Base-by-base conservation (phyloP, 345 rosid genomes). In the Hibiscus mutabilis region DNA sequence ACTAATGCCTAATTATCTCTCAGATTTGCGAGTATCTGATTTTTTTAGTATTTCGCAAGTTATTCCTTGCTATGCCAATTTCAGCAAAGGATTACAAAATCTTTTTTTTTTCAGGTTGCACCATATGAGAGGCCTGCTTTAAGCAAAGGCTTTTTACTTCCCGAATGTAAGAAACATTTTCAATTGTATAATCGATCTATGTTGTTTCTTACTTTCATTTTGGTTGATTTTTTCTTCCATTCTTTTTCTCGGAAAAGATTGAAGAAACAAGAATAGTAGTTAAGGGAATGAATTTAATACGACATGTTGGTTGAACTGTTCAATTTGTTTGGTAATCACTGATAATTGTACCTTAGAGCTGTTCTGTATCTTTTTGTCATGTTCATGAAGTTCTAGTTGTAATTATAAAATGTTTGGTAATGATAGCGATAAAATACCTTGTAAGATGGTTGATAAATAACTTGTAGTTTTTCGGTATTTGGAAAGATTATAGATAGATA, bases 51-150 rank as follows among this genome's bases (percentile, higher is more conserved):
- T 14, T 42, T 22, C 2, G 0, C 9, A 15, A 6, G 24, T 40
- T 15, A 33, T 40, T 70, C 33, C 52, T 40, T 14, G 18, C 40
- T 40, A 8, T 16, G 35, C 12, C 33, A 37, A 58, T 70, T 40
- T 55, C 2, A 22, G 49, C 25, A 9, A 27, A 58, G 73, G n/a
- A 53, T 22, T 42, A 53, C 16, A 9, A 27, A 21, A 8, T 8
- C 53, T 37, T 12, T 57, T 44, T 37, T 25, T 21, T 63, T 33
- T 24, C 75, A 73, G 75, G 69, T 73, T 62, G 69, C 75, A 37
- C 75, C 75, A 52, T 73, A 73, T 14, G 75, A 73, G 75, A 73
- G 75, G 69, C 75, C 75, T 16, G 75, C 69, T 14, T 63, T 73
- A 44, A 73, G 75, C 75, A 73, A 73, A 63, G 75, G 69, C 29